Evolutionary conservation across 208 protist genomes (phyloP), one percentile per base, ranked within the genome.

Genomic region (Leishmania amazonensis): DNA sequence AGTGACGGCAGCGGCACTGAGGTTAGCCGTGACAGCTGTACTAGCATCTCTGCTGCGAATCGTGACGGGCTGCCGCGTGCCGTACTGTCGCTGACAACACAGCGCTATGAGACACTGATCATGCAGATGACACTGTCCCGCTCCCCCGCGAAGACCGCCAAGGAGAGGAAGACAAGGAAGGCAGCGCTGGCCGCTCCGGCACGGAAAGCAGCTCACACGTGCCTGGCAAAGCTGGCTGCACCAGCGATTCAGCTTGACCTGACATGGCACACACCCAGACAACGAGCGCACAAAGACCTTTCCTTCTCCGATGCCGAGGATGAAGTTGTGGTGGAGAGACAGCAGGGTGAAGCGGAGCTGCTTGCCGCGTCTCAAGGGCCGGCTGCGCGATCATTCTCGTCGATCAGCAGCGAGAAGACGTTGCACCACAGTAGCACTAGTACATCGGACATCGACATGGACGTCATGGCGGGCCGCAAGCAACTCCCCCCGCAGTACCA

Each of bases 401-500:
- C 57, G 47, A 47, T 54, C 54, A 80, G 54, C 65, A 57, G 28
- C 68, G 60, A n/a, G 35, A 74, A 45, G 53, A 78, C 72, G 6
- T 42, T 24, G 45, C 77, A 81, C 38, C 76, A 78, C 78, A 77
- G 53, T 49, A 87, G 80, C 80, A 83, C 79, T 1, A 87, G 68
- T 80, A 64, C 85, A 81, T 76, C 83, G 51, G 83, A 87, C 17
- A 87, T 85, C 60, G 75, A 83, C 53, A 80, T 81, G 84, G 70
- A 83, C 31, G 57, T 86, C 2, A 58, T 86, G 8, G 57, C 83
- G 0, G 83, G 83, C 58, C 71, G 83, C 9, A 86, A 86, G 64
- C 47, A 49, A 24, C 53, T 80, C 9, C 83, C 81, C 13, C 60
- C 49, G 51, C 54, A 58, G 71, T 67, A 79, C 35, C 72, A 54